Conservation (phyloP, 495 filamentous ascomycete species). For the Antarctomyces pellizariae region DNA sequence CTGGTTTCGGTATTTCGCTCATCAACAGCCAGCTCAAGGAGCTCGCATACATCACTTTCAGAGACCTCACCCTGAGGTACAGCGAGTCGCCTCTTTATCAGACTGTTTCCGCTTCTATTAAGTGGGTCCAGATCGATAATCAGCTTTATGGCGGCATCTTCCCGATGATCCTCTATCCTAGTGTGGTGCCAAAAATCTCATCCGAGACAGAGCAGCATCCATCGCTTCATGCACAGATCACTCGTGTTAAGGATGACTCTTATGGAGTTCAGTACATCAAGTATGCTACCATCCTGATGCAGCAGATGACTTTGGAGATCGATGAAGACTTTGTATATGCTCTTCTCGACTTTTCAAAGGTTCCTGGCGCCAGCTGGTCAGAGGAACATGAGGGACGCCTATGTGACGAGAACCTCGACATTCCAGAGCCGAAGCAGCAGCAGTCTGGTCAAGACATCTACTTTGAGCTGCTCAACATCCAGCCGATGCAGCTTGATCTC, state of each 20-base stretch:
- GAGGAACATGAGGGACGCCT: constrained; percentile 57
- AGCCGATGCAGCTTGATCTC: constrained; percentile 92
- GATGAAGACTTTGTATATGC: constrained; percentile 97
- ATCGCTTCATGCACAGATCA: constrained; percentile 75
- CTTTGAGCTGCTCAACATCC: constrained; percentile 88
- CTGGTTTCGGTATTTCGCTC: constrained; percentile 80
- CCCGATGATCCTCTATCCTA: constrained; percentile 90
- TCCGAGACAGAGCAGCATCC: constrained; percentile 95
- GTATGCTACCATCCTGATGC: constrained; percentile 77
- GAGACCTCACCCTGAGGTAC: constrained; percentile 78
- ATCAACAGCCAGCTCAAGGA: constrained; percentile 84
- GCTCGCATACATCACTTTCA: constrained; percentile 78
- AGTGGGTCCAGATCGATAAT: constrained; percentile 99
- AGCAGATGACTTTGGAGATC: constrained; percentile 95
- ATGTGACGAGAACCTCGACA: constrained; percentile 71
- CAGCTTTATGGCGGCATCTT: constrained; percentile 96
- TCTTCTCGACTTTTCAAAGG: constrained; percentile 82
- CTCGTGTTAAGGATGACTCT: constrained; percentile 89
- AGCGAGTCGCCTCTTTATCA: constrained; percentile 83
- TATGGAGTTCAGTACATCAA: constrained; percentile 98
- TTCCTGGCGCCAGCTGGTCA: constrained; percentile 81
- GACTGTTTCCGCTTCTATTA: constrained; percentile 68
- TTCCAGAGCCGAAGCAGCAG: constrained; percentile 74
- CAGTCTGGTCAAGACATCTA: constrained; percentile 80
- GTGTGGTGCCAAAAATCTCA: constrained; percentile 94